These are phyloP conservation scores for Emiliania huxleyi DNA, from an alignment of 78 protist species.

Conservation along the genomic window DNA sequence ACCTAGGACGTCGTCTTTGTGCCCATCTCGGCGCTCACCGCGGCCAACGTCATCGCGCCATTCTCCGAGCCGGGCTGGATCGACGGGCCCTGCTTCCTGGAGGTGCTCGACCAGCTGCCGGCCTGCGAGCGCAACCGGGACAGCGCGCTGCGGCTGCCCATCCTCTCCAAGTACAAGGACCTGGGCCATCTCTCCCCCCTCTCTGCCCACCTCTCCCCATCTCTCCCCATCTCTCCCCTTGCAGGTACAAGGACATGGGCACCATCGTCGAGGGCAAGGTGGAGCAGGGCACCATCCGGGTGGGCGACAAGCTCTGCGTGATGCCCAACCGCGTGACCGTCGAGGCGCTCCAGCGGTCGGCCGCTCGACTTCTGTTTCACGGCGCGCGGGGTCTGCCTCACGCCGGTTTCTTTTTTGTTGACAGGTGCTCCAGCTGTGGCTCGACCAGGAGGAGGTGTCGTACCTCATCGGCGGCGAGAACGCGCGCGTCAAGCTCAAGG, in stretches of 20 bases:
- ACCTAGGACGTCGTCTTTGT: constrained; percentile 70
- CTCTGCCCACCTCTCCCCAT: too few relatives aligned
- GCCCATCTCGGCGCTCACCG: constrained; percentile 89
- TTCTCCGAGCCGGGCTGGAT: constrained; percentile 69
- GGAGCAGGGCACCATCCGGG: constrained; percentile 68
- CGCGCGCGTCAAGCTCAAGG: constrained; percentile 72
- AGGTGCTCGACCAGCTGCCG: constrained; percentile 68
- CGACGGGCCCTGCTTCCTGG: constrained; percentile 24
- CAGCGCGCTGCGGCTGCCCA: constrained; percentile 81
- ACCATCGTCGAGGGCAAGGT: constrained; percentile 77
- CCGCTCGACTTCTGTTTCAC: constrained; percentile 37
- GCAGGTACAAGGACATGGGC: constrained; percentile 83
- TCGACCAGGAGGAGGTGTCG: constrained; percentile 67
- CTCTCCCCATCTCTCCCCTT: too few relatives aligned
- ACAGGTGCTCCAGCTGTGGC: not conserved
- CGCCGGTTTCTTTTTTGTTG: too few relatives aligned
- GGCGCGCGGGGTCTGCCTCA: constrained; percentile 63
- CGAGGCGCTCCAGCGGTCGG: constrained; percentile 28
- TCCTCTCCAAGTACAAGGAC: constrained; percentile 80
- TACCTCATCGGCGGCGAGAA: constrained; percentile 77
- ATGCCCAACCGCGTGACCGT: constrained; percentile 69
- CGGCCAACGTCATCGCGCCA: constrained; percentile 69
- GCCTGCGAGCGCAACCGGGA: constrained; percentile 52
- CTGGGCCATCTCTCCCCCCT: too few relatives aligned
- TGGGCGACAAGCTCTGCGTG: constrained; percentile 63